Evolutionary conservation across 208 protist genomes (phyloP).

Genomic region (Borovskyia barvae): DNA sequence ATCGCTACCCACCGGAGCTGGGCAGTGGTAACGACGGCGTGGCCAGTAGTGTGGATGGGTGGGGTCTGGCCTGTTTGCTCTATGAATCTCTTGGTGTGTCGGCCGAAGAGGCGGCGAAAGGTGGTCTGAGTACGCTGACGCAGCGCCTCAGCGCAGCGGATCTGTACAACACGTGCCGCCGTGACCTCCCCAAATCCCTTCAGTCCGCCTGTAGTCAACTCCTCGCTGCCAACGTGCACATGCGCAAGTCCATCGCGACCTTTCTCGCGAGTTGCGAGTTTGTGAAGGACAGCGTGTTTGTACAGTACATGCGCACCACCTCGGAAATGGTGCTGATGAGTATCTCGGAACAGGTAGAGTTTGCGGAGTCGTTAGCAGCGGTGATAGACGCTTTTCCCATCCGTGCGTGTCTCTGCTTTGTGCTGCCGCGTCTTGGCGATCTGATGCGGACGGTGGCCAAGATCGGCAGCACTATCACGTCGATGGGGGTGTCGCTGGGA

Average conservation of each 20-base stretch:
- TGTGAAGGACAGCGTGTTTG: constrained; percentile 56
- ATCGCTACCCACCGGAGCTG: constrained; percentile 40
- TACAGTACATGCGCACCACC: constrained; percentile 52
- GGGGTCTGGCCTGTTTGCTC: constrained; percentile 76
- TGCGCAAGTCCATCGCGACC: constrained; percentile 33
- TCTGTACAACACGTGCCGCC: constrained; percentile 24
- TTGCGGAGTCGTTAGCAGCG: constrained; percentile 51
- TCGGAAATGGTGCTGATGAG: constrained; percentile 76
- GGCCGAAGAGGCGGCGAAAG: constrained; percentile 18
- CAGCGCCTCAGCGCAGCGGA: constrained; percentile 21
- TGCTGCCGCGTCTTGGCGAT: constrained; percentile 56
- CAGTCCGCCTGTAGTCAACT: constrained; percentile 50
- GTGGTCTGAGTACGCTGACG: constrained; percentile 8
- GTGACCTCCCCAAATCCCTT: constrained; percentile 49
- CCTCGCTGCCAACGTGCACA: constrained; percentile 40
- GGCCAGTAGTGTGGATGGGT: constrained; percentile 75
- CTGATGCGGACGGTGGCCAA: constrained; percentile 51
- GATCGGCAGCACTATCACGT: constrained; percentile 6
- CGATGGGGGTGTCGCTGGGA: constrained; percentile 12
- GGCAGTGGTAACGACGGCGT: constrained; percentile 11
- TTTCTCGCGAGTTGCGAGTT: constrained; percentile 64
- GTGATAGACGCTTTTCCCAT: constrained; percentile 53
- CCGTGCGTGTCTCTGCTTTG: constrained; percentile 46
- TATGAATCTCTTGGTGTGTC: constrained; percentile 58
- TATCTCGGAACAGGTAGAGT: constrained; percentile 40